Evolutionary conservation across 768 basidiomycete species (phyloP).

Genomic region (Guyanaporus albipodus): DNA sequence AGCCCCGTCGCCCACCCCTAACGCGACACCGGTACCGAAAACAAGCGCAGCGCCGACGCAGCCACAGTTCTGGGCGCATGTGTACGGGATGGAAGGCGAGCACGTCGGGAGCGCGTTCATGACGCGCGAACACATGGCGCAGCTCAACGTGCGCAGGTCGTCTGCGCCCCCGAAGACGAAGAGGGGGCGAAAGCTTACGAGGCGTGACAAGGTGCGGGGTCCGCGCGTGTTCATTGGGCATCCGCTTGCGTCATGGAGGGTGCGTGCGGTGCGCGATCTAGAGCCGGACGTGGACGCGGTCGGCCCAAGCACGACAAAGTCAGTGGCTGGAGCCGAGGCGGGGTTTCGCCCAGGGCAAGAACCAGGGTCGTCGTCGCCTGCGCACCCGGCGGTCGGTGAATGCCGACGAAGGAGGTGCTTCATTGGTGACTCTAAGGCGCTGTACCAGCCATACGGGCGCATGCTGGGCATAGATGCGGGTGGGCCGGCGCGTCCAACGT

Average conservation of each 20-base stretch:
- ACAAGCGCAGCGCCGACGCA: background rate
- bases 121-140: slow-evolving; percentile 6
- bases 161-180: background rate
- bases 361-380: background rate
- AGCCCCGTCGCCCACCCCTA: background rate
- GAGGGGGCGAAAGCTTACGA: background rate
- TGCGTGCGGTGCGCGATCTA: slow-evolving; percentile 21
- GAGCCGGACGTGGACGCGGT: slow-evolving; percentile 14
- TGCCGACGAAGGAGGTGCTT: no score
- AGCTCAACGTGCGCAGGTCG: background rate
- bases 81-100: slow-evolving; percentile 30
- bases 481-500: background rate
- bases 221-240: slow-evolving; percentile 26
- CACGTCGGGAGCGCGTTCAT: slow-evolving; percentile 27
- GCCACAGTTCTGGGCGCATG: slow-evolving; percentile 33
- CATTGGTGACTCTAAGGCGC: slow-evolving; percentile 13
- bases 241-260: slow-evolving; percentile 22
- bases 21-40: background rate
- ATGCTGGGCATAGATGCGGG: slow-evolving; percentile 22
- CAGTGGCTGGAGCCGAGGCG: no score
- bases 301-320: no score
- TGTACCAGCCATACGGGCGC: slow-evolving; percentile 19
- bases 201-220: background rate
- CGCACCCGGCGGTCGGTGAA: no score
- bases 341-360: background rate